These are phyloP conservation scores for Trametes coccinea DNA, from an alignment of 768 basidiomycete genomes.

Conservation along the genomic window DNA sequence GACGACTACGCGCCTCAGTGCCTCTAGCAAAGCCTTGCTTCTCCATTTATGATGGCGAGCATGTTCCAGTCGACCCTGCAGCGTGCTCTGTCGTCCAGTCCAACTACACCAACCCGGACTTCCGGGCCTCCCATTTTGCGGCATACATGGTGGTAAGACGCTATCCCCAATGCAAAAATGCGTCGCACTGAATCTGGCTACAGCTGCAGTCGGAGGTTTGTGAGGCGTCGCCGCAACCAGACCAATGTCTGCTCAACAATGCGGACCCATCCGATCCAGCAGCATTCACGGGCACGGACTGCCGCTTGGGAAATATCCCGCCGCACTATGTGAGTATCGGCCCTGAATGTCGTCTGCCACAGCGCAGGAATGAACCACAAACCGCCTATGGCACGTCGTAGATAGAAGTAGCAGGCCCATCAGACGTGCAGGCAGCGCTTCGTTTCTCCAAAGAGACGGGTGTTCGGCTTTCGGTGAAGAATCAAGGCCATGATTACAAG, in stretches of 20 bases:
- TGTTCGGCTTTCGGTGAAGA: slow-evolving; percentile 34
- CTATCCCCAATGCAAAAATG: no score
- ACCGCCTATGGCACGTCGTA: neutral
- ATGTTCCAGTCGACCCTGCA: no score
- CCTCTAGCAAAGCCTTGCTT: no score
- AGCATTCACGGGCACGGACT: slow-evolving; percentile 24
- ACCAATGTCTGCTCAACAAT: slow-evolving; percentile 48
- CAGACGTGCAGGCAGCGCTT: slow-evolving; percentile 32
- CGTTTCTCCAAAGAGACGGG: slow-evolving; percentile 28
- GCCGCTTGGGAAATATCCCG: slow-evolving; percentile 30
- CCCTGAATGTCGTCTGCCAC: neutral
- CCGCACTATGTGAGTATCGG: slow-evolving; percentile 28
- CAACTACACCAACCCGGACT: no score
- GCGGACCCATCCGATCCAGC: slow-evolving; percentile 25
- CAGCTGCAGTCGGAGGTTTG: slow-evolving; percentile 59
- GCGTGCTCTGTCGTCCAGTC: no score
- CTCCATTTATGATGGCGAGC: no score
- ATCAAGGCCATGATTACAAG: slow-evolving; percentile 25
- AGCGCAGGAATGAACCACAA: no score
- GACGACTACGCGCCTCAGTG: no score
- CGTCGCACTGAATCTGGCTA: no score
- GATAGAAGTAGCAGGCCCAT: slow-evolving; percentile 28
- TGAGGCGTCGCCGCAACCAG: slow-evolving; percentile 38
- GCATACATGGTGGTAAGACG: no score
- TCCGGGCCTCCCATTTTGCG: no score